Base-by-base conservation (phyloP, 192 early-diverging fungal species). In the Umbelopsis ramanniana region DNA sequence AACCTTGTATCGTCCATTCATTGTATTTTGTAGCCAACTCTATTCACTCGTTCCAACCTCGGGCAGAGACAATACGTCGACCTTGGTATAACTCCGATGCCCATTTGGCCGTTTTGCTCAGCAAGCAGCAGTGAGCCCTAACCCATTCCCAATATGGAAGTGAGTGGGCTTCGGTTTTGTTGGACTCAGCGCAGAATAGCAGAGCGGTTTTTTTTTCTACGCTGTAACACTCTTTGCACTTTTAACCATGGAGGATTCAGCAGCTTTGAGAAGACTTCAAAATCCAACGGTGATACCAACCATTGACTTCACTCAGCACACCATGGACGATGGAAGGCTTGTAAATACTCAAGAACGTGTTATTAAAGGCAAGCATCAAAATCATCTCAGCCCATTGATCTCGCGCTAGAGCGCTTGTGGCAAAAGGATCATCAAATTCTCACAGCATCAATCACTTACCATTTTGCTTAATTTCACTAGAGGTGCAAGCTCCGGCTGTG, bases 241-340 rank as follows among this genome's bases (percentile, higher is more conserved):
- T 35, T 17, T 29, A 29, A 63, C 15, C 29, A 63, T 63, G 57
- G 57, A 63, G 33, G 57, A 63, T 37, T 63, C 57, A 63, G 57
- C 57, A 63, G 75, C 71, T 37, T 45, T 76, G 43, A 84, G 72
- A 70, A 38, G 79, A 23, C 74, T 76, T 47, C 67, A 83, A 60
- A 83, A 79, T 53, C 86, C 81, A 72, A 46, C 70, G 1, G 74
- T 76, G 14, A 73, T 87, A 10, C 87, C 87, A 33, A 83, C 82
- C 67, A 91, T 93, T 67, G 93, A 95, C 82, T 93, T 94, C 76
- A 90, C 92, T 14, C 83, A 93, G 52, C 89, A 94, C 70, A 89
- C 82, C 66, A 80, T 85, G 72, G 93, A 93, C 46, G 88, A 90
- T 76, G 92, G 92, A 55, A 82, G 85, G 35, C 83, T 87, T 40